Conservation (phyloP, 257 asterid genomes). For the Coffea canephora region DNA sequence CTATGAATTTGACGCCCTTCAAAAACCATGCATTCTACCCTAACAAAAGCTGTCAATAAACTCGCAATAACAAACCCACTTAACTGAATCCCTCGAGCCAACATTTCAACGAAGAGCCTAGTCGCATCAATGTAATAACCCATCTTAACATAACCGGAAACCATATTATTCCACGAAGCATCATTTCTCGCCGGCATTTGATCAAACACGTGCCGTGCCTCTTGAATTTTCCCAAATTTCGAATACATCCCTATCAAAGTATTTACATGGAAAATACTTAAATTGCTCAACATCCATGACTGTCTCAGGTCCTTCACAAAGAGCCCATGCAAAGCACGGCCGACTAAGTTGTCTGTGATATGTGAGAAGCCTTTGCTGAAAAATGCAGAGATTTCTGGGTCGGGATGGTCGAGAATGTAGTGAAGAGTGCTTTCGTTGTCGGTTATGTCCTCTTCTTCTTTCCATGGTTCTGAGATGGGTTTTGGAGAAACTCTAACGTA, state of each 20-base stretch:
- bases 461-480: slow-evolving; percentile 33
- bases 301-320: slow-evolving; percentile 37
- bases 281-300: slow-evolving; percentile 13
- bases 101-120: slow-evolving; percentile 54
- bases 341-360: slow-evolving; percentile 44
- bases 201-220: slow-evolving; percentile 66
- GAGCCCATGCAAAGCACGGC: slow-evolving; percentile 58
- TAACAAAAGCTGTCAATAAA: slow-evolving; percentile 58
- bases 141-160: slow-evolving; percentile 64
- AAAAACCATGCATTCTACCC: slow-evolving; percentile 57
- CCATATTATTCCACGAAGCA: slow-evolving; percentile 81
- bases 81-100: slow-evolving; percentile 47
- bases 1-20: slow-evolving; percentile 75
- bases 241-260: slow-evolving; percentile 62
- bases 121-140: slow-evolving; percentile 49
- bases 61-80: slow-evolving; percentile 66
- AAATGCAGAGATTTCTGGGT: slow-evolving; percentile 59
- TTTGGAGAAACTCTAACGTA: background rate
- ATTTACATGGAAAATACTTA: slow-evolving; percentile 57
- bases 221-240: slow-evolving; percentile 37
- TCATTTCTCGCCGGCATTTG: slow-evolving; percentile 61
- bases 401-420: slow-evolving; percentile 43
- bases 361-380: slow-evolving; percentile 66
- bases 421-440: slow-evolving; percentile 21
- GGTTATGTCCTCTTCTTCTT: slow-evolving; percentile 26